A percentile compares a stretch with the other conserved stretches of the same genome.
phyloP scores from a whole-genome alignment of 768 basidiomycete species.

The Mycena polygramma region DNA sequence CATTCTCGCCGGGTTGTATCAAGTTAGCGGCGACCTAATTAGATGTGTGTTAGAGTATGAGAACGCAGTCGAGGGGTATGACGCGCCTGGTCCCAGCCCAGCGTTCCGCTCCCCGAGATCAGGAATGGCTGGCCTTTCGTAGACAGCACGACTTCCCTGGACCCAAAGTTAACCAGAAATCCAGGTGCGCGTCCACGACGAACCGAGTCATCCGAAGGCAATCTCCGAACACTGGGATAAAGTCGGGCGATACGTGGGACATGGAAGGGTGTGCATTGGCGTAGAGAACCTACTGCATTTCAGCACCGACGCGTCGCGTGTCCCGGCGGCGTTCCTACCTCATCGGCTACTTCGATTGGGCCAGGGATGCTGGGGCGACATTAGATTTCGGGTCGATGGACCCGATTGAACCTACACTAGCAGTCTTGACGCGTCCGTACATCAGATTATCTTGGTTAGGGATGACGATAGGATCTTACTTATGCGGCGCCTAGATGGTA shows the following conservation, averaged over 20 bases:
- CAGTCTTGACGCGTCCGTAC: slow-evolving; percentile 52
- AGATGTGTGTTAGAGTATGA: slow-evolving; percentile 21
- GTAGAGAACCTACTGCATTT: slow-evolving; percentile 73
- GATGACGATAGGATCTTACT: slow-evolving; percentile 51
- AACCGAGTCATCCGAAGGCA: slow-evolving; percentile 88
- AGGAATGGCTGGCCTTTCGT: slow-evolving; percentile 89
- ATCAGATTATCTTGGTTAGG: slow-evolving; percentile 29
- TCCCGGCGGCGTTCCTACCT: slow-evolving; percentile 42
- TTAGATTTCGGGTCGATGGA: slow-evolving; percentile 28
- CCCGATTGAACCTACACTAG: slow-evolving; percentile 57
- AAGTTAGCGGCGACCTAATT: slow-evolving; percentile 89
- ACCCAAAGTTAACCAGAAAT: slow-evolving; percentile 7
- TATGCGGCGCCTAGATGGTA: slow-evolving; percentile 57
- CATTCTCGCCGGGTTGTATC: slow-evolving; percentile 83
- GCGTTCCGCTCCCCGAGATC: slow-evolving; percentile 93
- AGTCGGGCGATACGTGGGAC: slow-evolving; percentile 91
- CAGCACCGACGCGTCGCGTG: slow-evolving; percentile 29
- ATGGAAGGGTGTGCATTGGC: slow-evolving; percentile 95
- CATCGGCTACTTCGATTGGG: slow-evolving; percentile 71
- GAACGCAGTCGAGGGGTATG: slow-evolving; percentile 6
- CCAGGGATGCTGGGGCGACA: slow-evolving; percentile 65
- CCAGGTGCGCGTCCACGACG: slow-evolving; percentile 35
- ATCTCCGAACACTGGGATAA: slow-evolving; percentile 90
- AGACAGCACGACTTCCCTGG: slow-evolving; percentile 83
- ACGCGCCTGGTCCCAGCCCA: slow-evolving; percentile 95